Conservation (phyloP, 2,329 filamentous ascomycete genomes). For the Colletotrichum costaricense region DNA sequence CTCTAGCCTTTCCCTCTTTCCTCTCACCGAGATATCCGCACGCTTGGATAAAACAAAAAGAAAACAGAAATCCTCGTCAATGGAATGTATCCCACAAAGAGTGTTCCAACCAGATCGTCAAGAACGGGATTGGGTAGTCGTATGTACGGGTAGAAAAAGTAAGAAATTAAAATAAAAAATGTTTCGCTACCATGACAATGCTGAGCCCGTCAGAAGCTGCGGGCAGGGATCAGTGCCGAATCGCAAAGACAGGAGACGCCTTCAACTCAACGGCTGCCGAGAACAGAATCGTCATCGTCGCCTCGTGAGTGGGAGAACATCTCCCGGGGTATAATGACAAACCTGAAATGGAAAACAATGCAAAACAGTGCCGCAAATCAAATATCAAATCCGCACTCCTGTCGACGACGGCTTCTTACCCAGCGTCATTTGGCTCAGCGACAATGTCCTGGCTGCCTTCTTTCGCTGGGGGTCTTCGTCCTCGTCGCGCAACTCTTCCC, state of each 20-base stretch:
- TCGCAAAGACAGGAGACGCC: conserved; percentile 21
- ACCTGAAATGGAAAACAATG: conserved; percentile 29
- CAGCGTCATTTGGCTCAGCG: conserved; percentile 69
- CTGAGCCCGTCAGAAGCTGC: conserved; percentile 14
- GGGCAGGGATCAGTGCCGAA: conserved; percentile 19
- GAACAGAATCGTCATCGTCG: conserved; percentile 28
- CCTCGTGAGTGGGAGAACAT: conserved; percentile 22
- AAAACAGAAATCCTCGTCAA: conserved; percentile 16
- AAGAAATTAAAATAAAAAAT: not conserved
- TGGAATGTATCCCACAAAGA: conserved; percentile 21
- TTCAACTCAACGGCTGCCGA: conserved; percentile 29
- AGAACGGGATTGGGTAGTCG: conserved; percentile 1
- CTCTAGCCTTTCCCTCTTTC: not conserved
- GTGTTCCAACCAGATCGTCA: conserved; percentile 15
- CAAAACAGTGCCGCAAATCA: conserved; percentile 28
- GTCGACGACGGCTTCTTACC: conserved; percentile 44
- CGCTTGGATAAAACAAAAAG: conserved; percentile 3
- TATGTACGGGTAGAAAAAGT: conserved; percentile 3
- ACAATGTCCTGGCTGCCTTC: conserved; percentile 72
- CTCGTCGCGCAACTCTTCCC: conserved; percentile 53
- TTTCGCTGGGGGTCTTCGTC: conserved; percentile 54
- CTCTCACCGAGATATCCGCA: not conserved
- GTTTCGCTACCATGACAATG: conserved; percentile 23
- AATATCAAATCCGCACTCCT: conserved; percentile 18
- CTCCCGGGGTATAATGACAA: conserved; percentile 36